These are phyloP conservation scores for Solanum aculeatissimum DNA, from an alignment of 305 asterid genomes.

Conservation along the genomic window DNA sequence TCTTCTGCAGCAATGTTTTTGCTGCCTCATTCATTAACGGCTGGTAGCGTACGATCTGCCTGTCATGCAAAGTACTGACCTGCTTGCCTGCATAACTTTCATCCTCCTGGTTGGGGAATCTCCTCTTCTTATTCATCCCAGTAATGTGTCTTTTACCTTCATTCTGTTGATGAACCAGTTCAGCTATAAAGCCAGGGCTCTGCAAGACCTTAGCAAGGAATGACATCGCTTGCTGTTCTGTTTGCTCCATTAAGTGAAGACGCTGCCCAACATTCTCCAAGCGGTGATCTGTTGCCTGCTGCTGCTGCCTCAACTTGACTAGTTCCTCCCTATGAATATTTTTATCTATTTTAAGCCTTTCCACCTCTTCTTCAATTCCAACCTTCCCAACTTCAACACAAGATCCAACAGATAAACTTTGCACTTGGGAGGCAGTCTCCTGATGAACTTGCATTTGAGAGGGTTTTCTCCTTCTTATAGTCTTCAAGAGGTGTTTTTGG, in stretches of 20 bases:
- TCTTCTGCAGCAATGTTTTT: slow-evolving; percentile 49
- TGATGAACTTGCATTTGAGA: slow-evolving; percentile 11
- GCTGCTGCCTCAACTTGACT: slow-evolving; percentile 60
- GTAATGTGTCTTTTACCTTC: slow-evolving; percentile 39
- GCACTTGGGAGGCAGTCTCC: neutral
- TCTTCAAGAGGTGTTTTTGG: slow-evolving; percentile 32
- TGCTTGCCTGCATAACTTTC: slow-evolving; percentile 29
- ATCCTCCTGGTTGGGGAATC: slow-evolving; percentile 58
- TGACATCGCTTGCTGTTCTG: slow-evolving; percentile 59
- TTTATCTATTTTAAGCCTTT: slow-evolving; percentile 52
- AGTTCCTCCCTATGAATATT: slow-evolving; percentile 63
- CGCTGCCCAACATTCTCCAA: slow-evolving; percentile 60
- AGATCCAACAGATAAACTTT: slow-evolving; percentile 28
- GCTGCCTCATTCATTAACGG: slow-evolving; percentile 85
- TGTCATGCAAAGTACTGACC: slow-evolving; percentile 34
- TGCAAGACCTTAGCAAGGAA: slow-evolving; percentile 72
- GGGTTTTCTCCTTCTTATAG: slow-evolving; percentile 20
- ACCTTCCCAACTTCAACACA: slow-evolving; percentile 46
- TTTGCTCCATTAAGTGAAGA: slow-evolving; percentile 67
- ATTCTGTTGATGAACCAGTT: slow-evolving; percentile 44
- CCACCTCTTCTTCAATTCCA: slow-evolving; percentile 60
- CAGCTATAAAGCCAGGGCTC: slow-evolving; percentile 56
- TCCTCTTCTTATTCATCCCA: slow-evolving; percentile 57
- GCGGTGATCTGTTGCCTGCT: slow-evolving; percentile 49
- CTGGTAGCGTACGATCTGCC: slow-evolving; percentile 53